Conservation (phyloP, 441 rosid species). For the Brassica hybrid region DNA sequence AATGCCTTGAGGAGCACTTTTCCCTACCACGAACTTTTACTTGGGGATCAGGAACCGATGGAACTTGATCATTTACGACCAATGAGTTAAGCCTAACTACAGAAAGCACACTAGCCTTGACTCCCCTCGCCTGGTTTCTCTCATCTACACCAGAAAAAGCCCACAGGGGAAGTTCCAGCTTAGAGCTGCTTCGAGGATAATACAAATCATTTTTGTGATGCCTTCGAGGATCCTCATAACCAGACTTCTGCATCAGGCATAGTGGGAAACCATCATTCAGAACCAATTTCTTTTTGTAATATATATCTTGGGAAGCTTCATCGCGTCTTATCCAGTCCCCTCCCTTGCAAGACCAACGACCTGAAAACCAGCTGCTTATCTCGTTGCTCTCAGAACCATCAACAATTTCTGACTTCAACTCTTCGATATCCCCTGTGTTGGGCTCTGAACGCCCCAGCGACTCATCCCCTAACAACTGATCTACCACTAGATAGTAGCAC, state of each 20-base stretch:
- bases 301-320: conserved; percentile 71
- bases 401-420: conserved; percentile 54
- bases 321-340: conserved; percentile 99
- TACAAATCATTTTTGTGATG: conserved; percentile 86
- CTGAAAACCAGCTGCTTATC: conserved; percentile 74
- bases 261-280: conserved; percentile 95
- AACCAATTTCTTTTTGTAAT: conserved; percentile 71
- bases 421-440: conserved; percentile 50
- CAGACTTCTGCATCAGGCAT: conserved; percentile 96
- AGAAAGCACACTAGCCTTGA: conserved; percentile 72
- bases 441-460: conserved; percentile 44
- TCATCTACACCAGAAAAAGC: conserved; percentile 83
- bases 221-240: conserved; percentile 94
- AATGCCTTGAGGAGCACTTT: conserved; percentile 68
- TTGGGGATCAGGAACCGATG: conserved; percentile 79
- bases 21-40: conserved; percentile 77
- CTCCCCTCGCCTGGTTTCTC: conserved; percentile 73
- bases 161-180: conserved; percentile 98
- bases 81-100: conserved; percentile 98
- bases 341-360: conserved; percentile 95
- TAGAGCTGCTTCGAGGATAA: conserved; percentile 72
- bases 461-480: conserved; percentile 45
- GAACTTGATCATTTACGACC: conserved; percentile 94
- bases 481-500: conserved; percentile 49
- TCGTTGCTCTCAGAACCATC: conserved; percentile 52